These are phyloP conservation scores for Lodderomyces parapsilosis DNA, from an alignment of 1,139 yeast genomes.

Conservation along the genomic window DNA sequence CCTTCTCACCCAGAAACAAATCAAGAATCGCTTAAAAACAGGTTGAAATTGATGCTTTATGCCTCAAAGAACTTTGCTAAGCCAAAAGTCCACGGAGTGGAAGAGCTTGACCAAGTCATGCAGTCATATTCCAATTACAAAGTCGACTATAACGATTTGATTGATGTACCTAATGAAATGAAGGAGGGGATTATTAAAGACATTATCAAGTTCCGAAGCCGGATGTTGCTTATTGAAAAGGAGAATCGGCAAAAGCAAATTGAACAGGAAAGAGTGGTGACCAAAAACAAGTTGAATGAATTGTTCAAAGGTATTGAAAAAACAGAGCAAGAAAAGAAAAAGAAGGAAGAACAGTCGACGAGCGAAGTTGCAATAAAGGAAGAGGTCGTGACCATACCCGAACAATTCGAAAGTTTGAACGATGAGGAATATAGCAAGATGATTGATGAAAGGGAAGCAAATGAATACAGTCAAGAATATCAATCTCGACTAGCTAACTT, in stretches of 20 bases:
- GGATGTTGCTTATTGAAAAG: slow-evolving; percentile 57
- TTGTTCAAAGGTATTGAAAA: slow-evolving; percentile 49
- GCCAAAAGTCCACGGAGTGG: slow-evolving; percentile 26
- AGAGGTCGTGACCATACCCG: slow-evolving; percentile 12
- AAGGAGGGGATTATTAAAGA: slow-evolving; percentile 58
- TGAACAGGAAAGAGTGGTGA: slow-evolving; percentile 50
- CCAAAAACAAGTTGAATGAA: slow-evolving; percentile 50
- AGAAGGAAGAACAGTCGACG: neutral
- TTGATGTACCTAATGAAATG: slow-evolving; percentile 61
- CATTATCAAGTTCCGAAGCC: slow-evolving; percentile 61
- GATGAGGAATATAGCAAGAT: slow-evolving; percentile 36
- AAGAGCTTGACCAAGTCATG: slow-evolving; percentile 36
- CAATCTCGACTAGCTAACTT: slow-evolving; percentile 17
- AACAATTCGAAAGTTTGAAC: slow-evolving; percentile 27
- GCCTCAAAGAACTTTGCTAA: slow-evolving; percentile 22
- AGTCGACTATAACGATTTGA: slow-evolving; percentile 58
- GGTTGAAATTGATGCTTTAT: slow-evolving; percentile 18
- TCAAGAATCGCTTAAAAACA: slow-evolving; percentile 8
- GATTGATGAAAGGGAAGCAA: slow-evolving; percentile 17
- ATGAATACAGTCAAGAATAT: slow-evolving; percentile 21
- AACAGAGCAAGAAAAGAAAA: slow-evolving; percentile 11
- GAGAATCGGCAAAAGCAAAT: slow-evolving; percentile 53
- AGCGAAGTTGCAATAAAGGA: slow-evolving; percentile 10
- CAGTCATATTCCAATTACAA: slow-evolving; percentile 44
- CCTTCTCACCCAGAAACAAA: slow-evolving; percentile 2